A percentile compares a stretch with the other conserved stretches of the same genome.
Conservation (phyloP, 73 alveolate species). For the Paramecium tetraurelia region DNA sequence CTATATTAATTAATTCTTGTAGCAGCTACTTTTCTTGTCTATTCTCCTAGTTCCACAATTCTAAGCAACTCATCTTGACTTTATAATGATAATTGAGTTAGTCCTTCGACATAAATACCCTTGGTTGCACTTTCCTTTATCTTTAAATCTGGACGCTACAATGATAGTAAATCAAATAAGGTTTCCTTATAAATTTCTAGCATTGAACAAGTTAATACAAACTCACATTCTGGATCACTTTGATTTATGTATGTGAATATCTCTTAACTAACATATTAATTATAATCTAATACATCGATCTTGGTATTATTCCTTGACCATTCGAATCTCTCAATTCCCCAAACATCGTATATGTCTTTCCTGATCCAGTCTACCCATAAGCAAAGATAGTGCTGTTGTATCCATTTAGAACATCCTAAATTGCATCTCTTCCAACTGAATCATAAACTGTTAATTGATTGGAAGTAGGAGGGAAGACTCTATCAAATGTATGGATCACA, state of each 20-base stretch:
- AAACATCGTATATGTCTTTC: constrained; percentile 96
- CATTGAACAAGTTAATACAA: constrained; percentile 75
- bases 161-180: constrained; percentile 69
- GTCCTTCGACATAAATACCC: constrained; percentile 84
- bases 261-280: constrained; percentile 8
- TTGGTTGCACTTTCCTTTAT: constrained; percentile 76
- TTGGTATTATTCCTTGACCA: constrained; percentile 88
- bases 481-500: constrained; percentile 72
- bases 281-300: constrained; percentile 68
- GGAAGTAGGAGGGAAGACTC: constrained; percentile 73
- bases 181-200: constrained; percentile 84
- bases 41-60: constrained; percentile 70
- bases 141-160: constrained; percentile 66
- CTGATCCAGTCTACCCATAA: constrained; percentile 98
- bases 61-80: constrained; percentile 67
- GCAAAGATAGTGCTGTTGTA: constrained; percentile 95
- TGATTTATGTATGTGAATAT: constrained; percentile 65
- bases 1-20: constrained; percentile 73
- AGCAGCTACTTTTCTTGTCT: constrained; percentile 74
- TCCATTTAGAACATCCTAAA: constrained; percentile 75
- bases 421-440: constrained; percentile 75
- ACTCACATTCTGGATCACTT: constrained; percentile 69
- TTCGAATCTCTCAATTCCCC: constrained; percentile 86
- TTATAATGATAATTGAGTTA: constrained; percentile 56
- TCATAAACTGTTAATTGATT: constrained; percentile 74